Base-by-base conservation (phyloP, 176 grass and related monocot species). In the Bolboschoenus planiculmis region DNA sequence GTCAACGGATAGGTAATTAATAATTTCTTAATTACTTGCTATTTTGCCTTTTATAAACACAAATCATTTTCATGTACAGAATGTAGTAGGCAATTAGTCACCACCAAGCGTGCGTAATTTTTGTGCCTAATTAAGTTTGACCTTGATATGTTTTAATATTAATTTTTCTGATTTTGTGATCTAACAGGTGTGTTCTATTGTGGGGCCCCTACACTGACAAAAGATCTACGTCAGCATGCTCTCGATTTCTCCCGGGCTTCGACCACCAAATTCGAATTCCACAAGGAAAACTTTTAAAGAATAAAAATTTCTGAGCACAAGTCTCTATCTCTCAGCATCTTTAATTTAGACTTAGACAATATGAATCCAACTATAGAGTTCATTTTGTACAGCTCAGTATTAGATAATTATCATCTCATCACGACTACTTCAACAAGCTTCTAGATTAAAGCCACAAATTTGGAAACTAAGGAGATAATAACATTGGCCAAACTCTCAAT, bases 121-220 rank as follows among this genome's bases (percentile, higher is more conserved):
- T 75, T 47, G 26, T 76, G 24, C 24, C 56, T 50, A 42, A 31
- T 16, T 84, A 79, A 29, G 83, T 56, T 72, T 55, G 9, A 75
- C 27, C 29, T 15, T 7, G 24, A 72, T 71, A 11, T 51, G 6
- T 62, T 30, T 2, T 5, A 9, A 6, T 78, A 36, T 73, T 80
- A 71, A 16, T 55, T 48, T 7, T 48, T 48, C 5, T 20, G 50
- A 56, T 54, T 91, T 83, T 37, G 58, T 93, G 96, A 89, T 93
- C 10, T 87, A 83, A 39, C 89, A 99, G 96, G 96, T 81, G 96
- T 99, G 55, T 99, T 99, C 87, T 99, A 99, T 40, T 99, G 96
- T 71, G 96, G 96, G 63, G 89, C 93, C 64, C 96, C 96, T 20
- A 87, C 94, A 80, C 84, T 99, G 81, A 92, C 87, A 43, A 90